These are phyloP conservation scores for Atkinsonella texensis DNA, from an alignment of 2,329 filamentous ascomycete species.

Conservation along the genomic window DNA sequence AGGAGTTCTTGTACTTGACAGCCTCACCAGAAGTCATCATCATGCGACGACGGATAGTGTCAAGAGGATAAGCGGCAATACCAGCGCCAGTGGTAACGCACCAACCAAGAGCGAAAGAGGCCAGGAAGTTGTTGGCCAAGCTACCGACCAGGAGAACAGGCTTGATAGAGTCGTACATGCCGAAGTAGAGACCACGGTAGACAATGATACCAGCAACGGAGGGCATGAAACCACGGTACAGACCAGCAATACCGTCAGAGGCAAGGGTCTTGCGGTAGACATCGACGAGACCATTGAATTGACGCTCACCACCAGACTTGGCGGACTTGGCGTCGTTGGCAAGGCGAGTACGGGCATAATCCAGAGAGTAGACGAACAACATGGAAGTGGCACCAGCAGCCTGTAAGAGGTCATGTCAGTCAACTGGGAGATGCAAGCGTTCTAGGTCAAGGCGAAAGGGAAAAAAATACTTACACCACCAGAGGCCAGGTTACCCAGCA, in stretches of 20 bases:
- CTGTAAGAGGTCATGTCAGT: conserved; percentile 26
- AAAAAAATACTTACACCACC: conserved; percentile 70
- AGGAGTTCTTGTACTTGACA: conserved; percentile 98
- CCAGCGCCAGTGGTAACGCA: conserved; percentile 98
- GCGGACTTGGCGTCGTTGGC: conserved; percentile 99
- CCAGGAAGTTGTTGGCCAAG: conserved; percentile 98
- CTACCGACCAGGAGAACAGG: conserved; percentile 83
- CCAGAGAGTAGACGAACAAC: conserved; percentile 99
- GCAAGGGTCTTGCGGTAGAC: conserved; percentile 99
- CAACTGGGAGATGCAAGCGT: background rate
- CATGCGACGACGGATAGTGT: conserved; percentile 99
- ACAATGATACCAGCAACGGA: conserved; percentile 98
- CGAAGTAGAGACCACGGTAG: conserved; percentile 99
- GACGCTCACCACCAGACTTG: conserved; percentile 92
- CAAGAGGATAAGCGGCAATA: conserved; percentile 99
- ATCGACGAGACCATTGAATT: conserved; percentile 99
- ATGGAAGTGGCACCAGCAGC: conserved; percentile 98
- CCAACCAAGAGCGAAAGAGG: conserved; percentile 98
- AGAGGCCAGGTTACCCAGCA: conserved; percentile 98
- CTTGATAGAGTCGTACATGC: conserved; percentile 99
- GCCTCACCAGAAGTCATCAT: conserved; percentile 98
- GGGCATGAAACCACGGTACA: conserved; percentile 99
- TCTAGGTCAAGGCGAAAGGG: too few relatives aligned
- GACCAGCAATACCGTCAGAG: conserved; percentile 96
- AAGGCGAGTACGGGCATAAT: conserved; percentile 99